Evolutionary conservation across 768 basidiomycete species (phyloP).

Genomic region (Hydnum rufescens): DNA sequence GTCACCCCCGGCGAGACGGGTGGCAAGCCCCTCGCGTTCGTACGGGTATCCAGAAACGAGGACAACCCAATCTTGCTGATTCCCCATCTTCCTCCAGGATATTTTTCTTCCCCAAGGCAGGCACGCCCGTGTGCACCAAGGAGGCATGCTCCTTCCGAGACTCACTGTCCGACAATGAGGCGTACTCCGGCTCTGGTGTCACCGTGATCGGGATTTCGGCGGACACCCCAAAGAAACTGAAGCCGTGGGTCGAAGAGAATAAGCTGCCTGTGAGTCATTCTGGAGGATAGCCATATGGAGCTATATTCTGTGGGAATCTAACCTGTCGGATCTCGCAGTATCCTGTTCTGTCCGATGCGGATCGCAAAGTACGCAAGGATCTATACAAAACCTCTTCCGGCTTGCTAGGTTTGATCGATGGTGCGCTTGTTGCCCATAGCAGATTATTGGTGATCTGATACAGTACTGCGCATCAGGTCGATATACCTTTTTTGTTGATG

Average conservation of each 20-base stretch:
- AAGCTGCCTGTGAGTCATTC: constrained; percentile 11
- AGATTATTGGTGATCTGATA: not conserved
- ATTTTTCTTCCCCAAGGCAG: constrained; percentile 20
- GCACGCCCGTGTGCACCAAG: constrained; percentile 58
- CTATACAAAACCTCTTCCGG: constrained; percentile 51
- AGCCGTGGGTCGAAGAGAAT: constrained; percentile 40
- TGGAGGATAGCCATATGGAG: not conserved
- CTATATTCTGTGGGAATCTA: not conserved
- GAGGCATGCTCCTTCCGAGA: constrained; percentile 72
- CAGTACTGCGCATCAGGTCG: constrained; percentile 19
- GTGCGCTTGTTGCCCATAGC: too few relatives aligned
- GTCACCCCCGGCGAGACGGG: constrained; percentile 34
- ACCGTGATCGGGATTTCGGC: constrained; percentile 50
- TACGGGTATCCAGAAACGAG: constrained; percentile 18
- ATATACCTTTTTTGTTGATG: constrained; percentile 60
- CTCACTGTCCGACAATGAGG: constrained; percentile 29
- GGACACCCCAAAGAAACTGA: constrained; percentile 54
- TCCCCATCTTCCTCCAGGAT: not conserved
- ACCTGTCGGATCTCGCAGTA: constrained; percentile 19
- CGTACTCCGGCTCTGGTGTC: not conserved
- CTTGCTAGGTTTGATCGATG: constrained; percentile 40
- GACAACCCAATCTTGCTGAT: not conserved
- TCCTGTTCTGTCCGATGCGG: constrained; percentile 55
- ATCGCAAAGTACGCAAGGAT: constrained; percentile 38
- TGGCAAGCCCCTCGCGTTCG: constrained; percentile 60